Evolutionary conservation across 257 asterid genomes (phyloP).

Genomic region (Nicotiana noctiflora): DNA sequence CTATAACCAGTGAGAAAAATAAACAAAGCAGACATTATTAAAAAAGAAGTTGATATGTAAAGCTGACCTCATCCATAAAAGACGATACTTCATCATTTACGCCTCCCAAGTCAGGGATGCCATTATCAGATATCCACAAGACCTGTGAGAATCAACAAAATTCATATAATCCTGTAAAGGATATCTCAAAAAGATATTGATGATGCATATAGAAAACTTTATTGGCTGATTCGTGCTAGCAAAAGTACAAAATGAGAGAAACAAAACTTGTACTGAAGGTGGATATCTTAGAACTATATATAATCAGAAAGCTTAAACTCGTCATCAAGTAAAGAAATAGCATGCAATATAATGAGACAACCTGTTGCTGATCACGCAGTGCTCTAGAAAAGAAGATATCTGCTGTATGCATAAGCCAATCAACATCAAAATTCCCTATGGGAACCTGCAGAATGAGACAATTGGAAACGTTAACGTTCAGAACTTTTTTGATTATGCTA

Average conservation of each 20-base stretch:
- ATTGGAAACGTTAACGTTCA: slow-evolving; percentile 15
- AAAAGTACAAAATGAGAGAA: not conserved
- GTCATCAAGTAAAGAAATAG: not conserved
- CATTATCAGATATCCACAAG: slow-evolving; percentile 95
- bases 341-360: slow-evolving; percentile 21
- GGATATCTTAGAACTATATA: not conserved
- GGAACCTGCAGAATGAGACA: slow-evolving; percentile 57
- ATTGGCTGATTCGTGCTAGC: not conserved
- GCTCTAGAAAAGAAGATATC: slow-evolving; percentile 97
- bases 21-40: not conserved
- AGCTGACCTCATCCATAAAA: slow-evolving; percentile 81
- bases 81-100: slow-evolving; percentile 67
- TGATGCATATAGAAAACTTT: slow-evolving; percentile 9
- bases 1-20: not conserved
- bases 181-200: not conserved
- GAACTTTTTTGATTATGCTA: slow-evolving; percentile 1
- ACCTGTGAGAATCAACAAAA: slow-evolving; percentile 42
- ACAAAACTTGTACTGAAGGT: not conserved
- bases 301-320: not conserved
- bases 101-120: slow-evolving; percentile 95
- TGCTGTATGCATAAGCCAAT: slow-evolving; percentile 87
- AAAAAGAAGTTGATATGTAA: not conserved
- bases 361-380: slow-evolving; percentile 97
- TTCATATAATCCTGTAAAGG: slow-evolving; percentile 10
- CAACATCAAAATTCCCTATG: slow-evolving; percentile 90